Base-by-base conservation (phyloP, 2,329 filamentous ascomycete species). In the Chrysoporthe austroafricana region DNA sequence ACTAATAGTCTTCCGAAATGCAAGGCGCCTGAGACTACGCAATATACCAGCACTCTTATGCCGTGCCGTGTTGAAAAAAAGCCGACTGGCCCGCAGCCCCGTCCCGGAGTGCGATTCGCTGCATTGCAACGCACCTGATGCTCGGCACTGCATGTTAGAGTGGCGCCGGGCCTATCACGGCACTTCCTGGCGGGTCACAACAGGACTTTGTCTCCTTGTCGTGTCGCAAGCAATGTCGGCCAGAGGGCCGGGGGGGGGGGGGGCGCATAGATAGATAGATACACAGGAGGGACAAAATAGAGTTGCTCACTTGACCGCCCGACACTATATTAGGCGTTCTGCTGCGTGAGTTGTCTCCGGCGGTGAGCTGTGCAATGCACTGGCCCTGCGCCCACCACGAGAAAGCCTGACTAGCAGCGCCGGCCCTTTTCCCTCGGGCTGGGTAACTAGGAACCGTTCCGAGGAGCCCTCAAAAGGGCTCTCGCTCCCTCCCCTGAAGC, bases 111-210 rank as follows among this genome's bases (percentile, higher is more conserved):
- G 18, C 54, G 52, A 68, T 62, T 66, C 63, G 66, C 66, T 66
- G 63, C 52, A 63, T 32, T 68, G 66, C 66, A 59, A 58, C 66
- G 44, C 63, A 66, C 63, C 57, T 36, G 36, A 39, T 9, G 36
- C 36, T 39, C 36, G 36, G 36, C 36, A 60, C 44, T 39, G 39
- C 18, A 56, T 13, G 4, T 52, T 43, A 48, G 34, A 34, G 44
- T 56, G 11, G 4, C 32, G 52, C 44, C 36, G 42, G 46, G 21
- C 67, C 63, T 66, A 68, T 66, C 60, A 68, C 62, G 44, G 57
- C 66, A 69, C 34, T 63, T 56, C 52, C 26, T 60, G 44, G 21
- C 39, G 43, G 63, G 46, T 44, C 52, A 69, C 63, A 66, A 64
- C 32, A 58, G 39, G 43, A 44, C 4, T 11, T 9, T 9, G 36